phyloP scores from a whole-genome alignment of 805 yeast genomes.

The Nematodospora valgi region DNA sequence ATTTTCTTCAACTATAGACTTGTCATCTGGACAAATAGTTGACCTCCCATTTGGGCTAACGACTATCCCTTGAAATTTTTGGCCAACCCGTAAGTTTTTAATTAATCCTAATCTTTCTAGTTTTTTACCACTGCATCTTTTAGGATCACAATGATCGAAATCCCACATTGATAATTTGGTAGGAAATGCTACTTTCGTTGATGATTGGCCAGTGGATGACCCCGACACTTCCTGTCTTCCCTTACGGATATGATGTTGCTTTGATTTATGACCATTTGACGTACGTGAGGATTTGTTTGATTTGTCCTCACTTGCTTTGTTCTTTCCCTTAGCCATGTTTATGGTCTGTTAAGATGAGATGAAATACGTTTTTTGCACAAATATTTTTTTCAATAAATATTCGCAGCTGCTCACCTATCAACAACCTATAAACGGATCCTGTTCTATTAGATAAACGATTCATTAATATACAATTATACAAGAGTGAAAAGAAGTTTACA shows the following conservation, averaged over 20 bases:
- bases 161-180: constrained; percentile 98
- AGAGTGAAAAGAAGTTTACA: too few relatives aligned
- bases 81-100: constrained; percentile 79
- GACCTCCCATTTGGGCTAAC: constrained; percentile 91
- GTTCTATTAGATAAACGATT: too few relatives aligned
- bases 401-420: too few relatives aligned
- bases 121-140: constrained; percentile 94
- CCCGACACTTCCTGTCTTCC: constrained; percentile 35
- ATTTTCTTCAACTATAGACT: constrained; percentile 63
- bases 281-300: constrained; percentile 34
- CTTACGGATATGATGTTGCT: constrained; percentile 45
- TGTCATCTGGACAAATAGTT: constrained; percentile 87
- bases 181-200: constrained; percentile 47
- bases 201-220: constrained; percentile 16
- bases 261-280: constrained; percentile 55
- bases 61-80: constrained; percentile 84
- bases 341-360: too few relatives aligned
- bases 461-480: too few relatives aligned
- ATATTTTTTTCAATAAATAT: too few relatives aligned
- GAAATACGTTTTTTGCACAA: too few relatives aligned
- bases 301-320: constrained; percentile 45
- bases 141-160: constrained; percentile 98
- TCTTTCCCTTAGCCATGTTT: constrained; percentile 61
- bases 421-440: too few relatives aligned
- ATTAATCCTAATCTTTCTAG: constrained; percentile 85